Evolutionary conservation across 257 asterid species (phyloP).

Genomic region (Euphrasia confusa): DNA sequence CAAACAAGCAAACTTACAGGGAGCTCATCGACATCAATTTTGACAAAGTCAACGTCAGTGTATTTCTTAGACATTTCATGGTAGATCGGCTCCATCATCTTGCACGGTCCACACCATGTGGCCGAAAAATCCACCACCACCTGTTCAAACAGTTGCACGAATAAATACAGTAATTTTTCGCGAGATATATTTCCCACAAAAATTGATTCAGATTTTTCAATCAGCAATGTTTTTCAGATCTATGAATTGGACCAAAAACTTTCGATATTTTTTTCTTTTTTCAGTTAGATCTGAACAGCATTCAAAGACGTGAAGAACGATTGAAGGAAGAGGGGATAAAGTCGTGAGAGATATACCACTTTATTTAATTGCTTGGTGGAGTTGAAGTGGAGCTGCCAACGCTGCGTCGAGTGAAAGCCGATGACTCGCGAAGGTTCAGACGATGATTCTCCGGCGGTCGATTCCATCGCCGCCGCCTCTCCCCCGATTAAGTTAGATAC

Average conservation of each 20-base stretch:
- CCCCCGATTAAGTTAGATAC: not conserved
- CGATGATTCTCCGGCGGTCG: slow-evolving; percentile 22
- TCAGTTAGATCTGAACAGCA: not conserved
- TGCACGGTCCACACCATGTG: slow-evolving; percentile 96
- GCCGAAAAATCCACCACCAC: slow-evolving; percentile 86
- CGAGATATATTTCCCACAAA: not conserved
- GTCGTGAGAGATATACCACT: slow-evolving; percentile 38
- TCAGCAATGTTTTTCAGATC: slow-evolving; percentile 1
- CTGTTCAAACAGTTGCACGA: slow-evolving; percentile 30
- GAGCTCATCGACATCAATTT: slow-evolving; percentile 84
- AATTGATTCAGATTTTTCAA: not conserved
- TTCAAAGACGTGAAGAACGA: not conserved
- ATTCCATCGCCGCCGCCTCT: not conserved
- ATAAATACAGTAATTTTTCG: not conserved
- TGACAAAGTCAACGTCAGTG: slow-evolving; percentile 67
- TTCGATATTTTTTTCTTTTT: not conserved
- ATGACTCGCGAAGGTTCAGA: slow-evolving; percentile 62
- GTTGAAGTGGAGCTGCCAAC: slow-evolving; percentile 78
- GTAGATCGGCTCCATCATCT: slow-evolving; percentile 64
- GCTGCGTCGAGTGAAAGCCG: slow-evolving; percentile 59
- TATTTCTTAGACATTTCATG: slow-evolving; percentile 48
- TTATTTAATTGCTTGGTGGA: slow-evolving; percentile 60
- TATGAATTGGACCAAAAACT: not conserved
- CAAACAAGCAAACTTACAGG: slow-evolving; percentile 35
- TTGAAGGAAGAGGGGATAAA: not conserved